phyloP scores from a whole-genome alignment of 352 stramenopile genomes.

The Aphanomyces euteiches region DNA sequence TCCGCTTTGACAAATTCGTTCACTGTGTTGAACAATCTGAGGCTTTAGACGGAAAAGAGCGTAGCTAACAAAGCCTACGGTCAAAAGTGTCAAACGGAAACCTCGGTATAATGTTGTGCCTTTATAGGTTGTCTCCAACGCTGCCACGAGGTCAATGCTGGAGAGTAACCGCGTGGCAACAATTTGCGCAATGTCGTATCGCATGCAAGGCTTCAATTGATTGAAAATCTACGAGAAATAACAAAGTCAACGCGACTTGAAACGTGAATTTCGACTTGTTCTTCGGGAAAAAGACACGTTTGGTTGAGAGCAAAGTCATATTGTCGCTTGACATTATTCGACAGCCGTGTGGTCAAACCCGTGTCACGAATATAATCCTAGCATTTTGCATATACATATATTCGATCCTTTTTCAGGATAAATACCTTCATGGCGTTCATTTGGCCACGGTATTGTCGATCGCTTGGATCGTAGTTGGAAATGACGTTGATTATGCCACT shows the following conservation, averaged over 20 bases:
- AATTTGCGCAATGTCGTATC: conserved; percentile 75
- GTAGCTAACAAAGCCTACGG: conserved; percentile 67
- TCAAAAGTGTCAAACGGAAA: neutral
- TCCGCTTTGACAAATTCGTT: conserved; percentile 71
- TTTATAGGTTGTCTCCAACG: conserved; percentile 86
- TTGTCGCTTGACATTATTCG: conserved; percentile 56
- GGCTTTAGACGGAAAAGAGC: conserved; percentile 77
- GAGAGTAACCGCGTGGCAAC: conserved; percentile 74
- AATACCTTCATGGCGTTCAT: conserved; percentile 81
- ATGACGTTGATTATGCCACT: conserved; percentile 79
- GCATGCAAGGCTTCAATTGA: conserved; percentile 70
- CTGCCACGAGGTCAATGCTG: conserved; percentile 74
- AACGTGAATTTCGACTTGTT: conserved; percentile 47
- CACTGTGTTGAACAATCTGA: conserved; percentile 57
- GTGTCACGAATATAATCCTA: conserved; percentile 71
- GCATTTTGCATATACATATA: neutral
- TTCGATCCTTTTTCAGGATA: no score
- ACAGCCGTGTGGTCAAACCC: conserved; percentile 48
- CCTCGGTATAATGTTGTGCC: conserved; percentile 30
- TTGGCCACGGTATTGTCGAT: conserved; percentile 65
- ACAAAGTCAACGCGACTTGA: neutral
- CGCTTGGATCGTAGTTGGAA: conserved; percentile 66
- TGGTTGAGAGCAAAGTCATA: conserved; percentile 24
- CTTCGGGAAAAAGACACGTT: conserved; percentile 61
- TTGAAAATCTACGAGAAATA: conserved; percentile 56